Base-by-base conservation (phyloP, 2,329 filamentous ascomycete genomes). In the Metarhizium album region DNA sequence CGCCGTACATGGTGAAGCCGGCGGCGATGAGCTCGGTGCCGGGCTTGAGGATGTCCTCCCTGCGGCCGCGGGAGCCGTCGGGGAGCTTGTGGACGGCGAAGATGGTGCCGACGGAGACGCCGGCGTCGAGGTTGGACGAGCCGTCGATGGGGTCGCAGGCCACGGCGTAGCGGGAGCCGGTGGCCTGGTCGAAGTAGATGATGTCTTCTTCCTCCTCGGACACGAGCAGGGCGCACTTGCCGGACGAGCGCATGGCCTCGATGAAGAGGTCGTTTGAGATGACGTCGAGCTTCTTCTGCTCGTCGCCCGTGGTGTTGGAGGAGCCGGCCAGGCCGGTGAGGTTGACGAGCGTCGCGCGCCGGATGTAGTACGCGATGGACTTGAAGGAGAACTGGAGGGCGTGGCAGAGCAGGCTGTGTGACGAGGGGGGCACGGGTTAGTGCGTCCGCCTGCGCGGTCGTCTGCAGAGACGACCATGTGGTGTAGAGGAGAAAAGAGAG, bases 1-100 rank as follows among this genome's bases (percentile, higher is more conserved):
- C 93, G 64, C 93, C 93, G 72, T 98, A 98, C 93, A 98, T 98
- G 70, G 93, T 98, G 79, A 98, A 98, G n/a, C 93, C 93, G 22
- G 88, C 84, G 35, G 93, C 91, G 20, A 97, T 80, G 58, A 97
- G 81, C 70, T 96, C 90, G 2, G 87, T 91, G 51, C 93, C 93
- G 1, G 93, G 87, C 69, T 83, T 84, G 53, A 97, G 79, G 54
- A 98, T 80, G 67, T 97, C 90, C 63, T 94, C 89, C 60, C 86
- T 84, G 53, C 79, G 84, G 57, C 86, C 87, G 53, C 73, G 76
- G 14, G 85, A 83, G 57, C 79, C 83, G 14, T 94, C 88, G 53
- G 84, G 80, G 22, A 97, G 82, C 74, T 90, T 90, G 79, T 93
- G 93, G 61, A 98, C 82, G 58, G 82, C 90, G 66, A 97, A 97